Evolutionary conservation across 306 rosid genomes (phyloP).

Genomic region (Hylodesmum podocarpum): DNA sequence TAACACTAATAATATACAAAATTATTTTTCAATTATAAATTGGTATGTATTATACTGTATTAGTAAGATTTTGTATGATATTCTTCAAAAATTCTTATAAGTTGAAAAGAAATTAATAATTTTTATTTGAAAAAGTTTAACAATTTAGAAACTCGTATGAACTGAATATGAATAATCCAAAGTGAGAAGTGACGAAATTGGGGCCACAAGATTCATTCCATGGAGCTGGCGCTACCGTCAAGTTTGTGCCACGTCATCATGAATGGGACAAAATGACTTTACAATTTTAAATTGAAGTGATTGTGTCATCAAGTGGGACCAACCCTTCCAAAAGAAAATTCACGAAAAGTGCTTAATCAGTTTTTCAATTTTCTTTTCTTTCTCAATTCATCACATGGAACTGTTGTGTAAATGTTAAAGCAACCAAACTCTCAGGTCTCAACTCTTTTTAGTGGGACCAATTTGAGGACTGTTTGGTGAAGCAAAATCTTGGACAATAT

Average conservation of each 20-base stretch:
- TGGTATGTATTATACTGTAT: not conserved
- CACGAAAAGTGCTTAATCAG: constrained; percentile 38
- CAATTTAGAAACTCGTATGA: not conserved
- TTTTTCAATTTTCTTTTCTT: constrained; percentile 5
- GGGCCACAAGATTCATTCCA: constrained; percentile 27
- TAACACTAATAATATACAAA: not conserved
- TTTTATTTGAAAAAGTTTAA: not conserved
- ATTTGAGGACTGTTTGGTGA: not conserved
- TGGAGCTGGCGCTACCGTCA: constrained; percentile 12
- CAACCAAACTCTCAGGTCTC: not conserved
- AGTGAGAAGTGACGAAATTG: not conserved
- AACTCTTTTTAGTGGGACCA: constrained; percentile 31
- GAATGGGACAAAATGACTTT: constrained; percentile 61
- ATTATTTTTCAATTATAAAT: not conserved
- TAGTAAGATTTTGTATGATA: not conserved
- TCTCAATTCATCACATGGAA: constrained; percentile 27
- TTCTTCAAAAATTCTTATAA: not conserved
- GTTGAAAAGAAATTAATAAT: not conserved
- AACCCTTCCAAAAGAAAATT: constrained; percentile 12
- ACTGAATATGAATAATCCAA: not conserved
- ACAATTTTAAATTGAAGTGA: constrained; percentile 23
- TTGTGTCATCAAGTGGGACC: constrained; percentile 46
- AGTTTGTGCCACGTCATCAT: constrained; percentile 46
- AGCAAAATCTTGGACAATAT: constrained; percentile 13
- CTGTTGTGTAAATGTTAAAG: not conserved